Conservation (phyloP, 176 grass and related monocot species). For the Miscanthus lutarioriparius region DNA sequence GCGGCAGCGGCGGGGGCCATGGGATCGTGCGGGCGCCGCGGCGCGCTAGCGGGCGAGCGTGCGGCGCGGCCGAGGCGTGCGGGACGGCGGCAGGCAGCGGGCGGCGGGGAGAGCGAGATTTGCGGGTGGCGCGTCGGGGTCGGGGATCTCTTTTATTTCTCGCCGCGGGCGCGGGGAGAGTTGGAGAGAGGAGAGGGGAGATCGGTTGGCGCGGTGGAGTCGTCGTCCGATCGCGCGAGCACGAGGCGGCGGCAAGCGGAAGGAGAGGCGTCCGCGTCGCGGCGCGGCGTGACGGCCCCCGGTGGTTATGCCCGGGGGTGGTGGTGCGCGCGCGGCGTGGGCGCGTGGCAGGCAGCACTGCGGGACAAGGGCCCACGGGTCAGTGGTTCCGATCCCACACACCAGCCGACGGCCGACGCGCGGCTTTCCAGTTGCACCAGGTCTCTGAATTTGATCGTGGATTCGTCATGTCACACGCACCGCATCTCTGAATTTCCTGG, state of each 20-base stretch:
- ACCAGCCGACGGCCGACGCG: no score
- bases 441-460: not conserved
- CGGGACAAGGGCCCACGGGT: not conserved
- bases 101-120: not conserved
- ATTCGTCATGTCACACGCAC: not conserved
- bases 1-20: slow-evolving; percentile 41
- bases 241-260: not conserved
- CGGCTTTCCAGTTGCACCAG: not conserved
- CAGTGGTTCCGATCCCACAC: not conserved
- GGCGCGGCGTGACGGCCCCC: not conserved
- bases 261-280: slow-evolving; percentile 19
- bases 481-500: not conserved
- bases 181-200: slow-evolving; percentile 14
- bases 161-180: slow-evolving; percentile 28
- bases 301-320: not conserved
- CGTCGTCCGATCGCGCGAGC: slow-evolving; percentile 20
- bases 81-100: not conserved
- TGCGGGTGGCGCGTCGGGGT: slow-evolving; percentile 37
- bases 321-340: not conserved
- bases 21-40: slow-evolving; percentile 9
- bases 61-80: slow-evolving; percentile 1
- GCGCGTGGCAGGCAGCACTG: not conserved
- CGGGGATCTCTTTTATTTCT: slow-evolving; percentile 26
- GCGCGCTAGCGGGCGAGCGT: not conserved
- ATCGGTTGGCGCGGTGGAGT: slow-evolving; percentile 36